A percentile compares a stretch with the other conserved stretches of the same genome.
Evolutionary conservation across 306 rosid genomes (phyloP).

Genomic region (Sicyos baderoa): DNA sequence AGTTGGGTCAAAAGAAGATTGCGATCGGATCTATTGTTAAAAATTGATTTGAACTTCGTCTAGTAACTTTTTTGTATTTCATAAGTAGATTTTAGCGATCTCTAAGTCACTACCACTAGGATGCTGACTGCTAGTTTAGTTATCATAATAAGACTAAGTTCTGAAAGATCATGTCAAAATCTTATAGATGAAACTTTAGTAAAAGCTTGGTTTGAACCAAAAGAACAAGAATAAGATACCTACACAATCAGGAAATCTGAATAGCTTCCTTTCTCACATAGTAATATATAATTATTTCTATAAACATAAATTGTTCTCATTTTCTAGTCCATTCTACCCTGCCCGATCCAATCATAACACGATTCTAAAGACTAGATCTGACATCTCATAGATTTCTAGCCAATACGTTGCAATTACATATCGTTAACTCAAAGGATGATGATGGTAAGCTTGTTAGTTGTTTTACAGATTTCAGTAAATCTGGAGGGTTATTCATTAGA

Average conservation of each 20-base stretch:
- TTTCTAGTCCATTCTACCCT: not conserved
- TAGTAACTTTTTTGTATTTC: not conserved
- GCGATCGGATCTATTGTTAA: not conserved
- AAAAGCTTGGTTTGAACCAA: not conserved
- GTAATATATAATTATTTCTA: not conserved
- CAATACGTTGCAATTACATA: not conserved
- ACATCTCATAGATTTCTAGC: not conserved
- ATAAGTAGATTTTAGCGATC: not conserved
- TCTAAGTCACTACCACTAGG: not conserved
- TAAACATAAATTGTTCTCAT: not conserved
- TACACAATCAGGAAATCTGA: not conserved
- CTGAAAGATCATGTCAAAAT: no score
- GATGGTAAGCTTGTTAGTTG: not conserved
- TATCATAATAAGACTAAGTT: not conserved
- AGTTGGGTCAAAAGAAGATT: not conserved
- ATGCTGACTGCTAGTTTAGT: not conserved
- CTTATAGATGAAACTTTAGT: not conserved
- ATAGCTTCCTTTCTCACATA: not conserved
- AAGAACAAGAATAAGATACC: not conserved
- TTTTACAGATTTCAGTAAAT: conserved; percentile 4
- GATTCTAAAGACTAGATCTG: not conserved
- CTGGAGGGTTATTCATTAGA: not conserved
- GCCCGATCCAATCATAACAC: not conserved
- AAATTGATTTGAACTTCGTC: not conserved
- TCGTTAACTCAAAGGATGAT: not conserved